Percentiles rank a stretch among this genome's conserved stretches.
phyloP scores from a whole-genome alignment of 257 asterid species.

The Forsythia viridissima region DNA sequence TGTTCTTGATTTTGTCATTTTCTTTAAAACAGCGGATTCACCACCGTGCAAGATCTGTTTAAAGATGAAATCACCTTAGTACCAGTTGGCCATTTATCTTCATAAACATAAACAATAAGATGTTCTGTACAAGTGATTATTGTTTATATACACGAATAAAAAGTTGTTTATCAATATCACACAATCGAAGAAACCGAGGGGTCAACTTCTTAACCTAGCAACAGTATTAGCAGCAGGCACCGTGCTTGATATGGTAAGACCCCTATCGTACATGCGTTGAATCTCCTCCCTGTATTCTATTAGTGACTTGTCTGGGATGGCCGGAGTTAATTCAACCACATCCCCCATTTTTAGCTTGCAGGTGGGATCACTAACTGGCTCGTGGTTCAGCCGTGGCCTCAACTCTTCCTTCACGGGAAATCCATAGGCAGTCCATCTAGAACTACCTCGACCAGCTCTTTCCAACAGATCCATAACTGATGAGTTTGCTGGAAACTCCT shows the following conservation, averaged over 20 bases:
- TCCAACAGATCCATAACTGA: constrained; percentile 70
- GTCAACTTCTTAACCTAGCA: constrained; percentile 62
- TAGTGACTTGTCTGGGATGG: constrained; percentile 79
- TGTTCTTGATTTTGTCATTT: too few species aligned
- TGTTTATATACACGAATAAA: constrained; percentile 50
- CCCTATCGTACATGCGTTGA: constrained; percentile 83
- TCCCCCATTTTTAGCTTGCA: constrained; percentile 93
- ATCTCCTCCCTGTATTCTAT: constrained; percentile 80
- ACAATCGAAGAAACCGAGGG: neutral
- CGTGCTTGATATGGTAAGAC: constrained; percentile 31
- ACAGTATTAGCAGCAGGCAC: constrained; percentile 38
- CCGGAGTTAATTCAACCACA: constrained; percentile 83
- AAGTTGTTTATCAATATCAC: neutral
- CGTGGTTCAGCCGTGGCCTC: constrained; percentile 75
- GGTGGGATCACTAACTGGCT: constrained; percentile 61
- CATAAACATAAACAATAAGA: constrained; percentile 19
- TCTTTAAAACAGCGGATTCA: too few species aligned
- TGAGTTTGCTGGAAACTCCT: constrained; percentile 74
- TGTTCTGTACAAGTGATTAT: constrained; percentile 42
- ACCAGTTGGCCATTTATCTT: neutral
- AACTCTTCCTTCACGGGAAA: constrained; percentile 79
- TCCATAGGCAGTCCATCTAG: constrained; percentile 60
- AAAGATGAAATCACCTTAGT: neutral
- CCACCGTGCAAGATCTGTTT: too few species aligned
- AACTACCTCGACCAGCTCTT: constrained; percentile 58